Conservation (phyloP, 2,329 filamentous ascomycete genomes). For the Fusarium camptoceras region DNA sequence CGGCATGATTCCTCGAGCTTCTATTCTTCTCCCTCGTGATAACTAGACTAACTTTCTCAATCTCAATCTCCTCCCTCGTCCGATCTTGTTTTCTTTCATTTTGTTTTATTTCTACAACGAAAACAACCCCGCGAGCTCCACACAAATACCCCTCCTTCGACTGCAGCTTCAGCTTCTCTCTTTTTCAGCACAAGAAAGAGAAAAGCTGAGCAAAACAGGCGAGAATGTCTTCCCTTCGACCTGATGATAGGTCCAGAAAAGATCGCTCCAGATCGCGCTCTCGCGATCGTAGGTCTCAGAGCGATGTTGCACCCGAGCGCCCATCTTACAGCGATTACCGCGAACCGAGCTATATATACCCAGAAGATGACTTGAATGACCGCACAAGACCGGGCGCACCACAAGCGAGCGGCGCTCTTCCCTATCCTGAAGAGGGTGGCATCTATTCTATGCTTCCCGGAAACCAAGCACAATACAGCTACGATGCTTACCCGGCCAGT, state of each 20-base stretch:
- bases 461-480: slow-evolving; percentile 53
- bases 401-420: slow-evolving; percentile 50
- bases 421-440: slow-evolving; percentile 55
- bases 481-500: slow-evolving; percentile 52
- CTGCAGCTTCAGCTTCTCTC: slow-evolving; percentile 18
- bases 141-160: slow-evolving; percentile 31
- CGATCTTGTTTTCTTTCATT: background rate
- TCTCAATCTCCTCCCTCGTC: background rate
- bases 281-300: slow-evolving; percentile 51
- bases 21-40: slow-evolving; percentile 12
- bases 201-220: background rate
- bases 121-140: slow-evolving; percentile 18
- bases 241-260: slow-evolving; percentile 59
- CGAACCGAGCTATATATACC: slow-evolving; percentile 57
- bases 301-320: slow-evolving; percentile 48
- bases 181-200: slow-evolving; percentile 2
- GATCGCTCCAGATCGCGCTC: slow-evolving; percentile 62
- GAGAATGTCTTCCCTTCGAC: slow-evolving; percentile 66
- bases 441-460: slow-evolving; percentile 55
- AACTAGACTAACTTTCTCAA: background rate
- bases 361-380: slow-evolving; percentile 57
- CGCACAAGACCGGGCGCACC: slow-evolving; percentile 50
- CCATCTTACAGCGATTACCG: slow-evolving; percentile 54
- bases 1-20: slow-evolving; percentile 16
- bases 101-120: background rate